Evolutionary conservation across 2,329 filamentous ascomycete genomes (phyloP), one percentile per base, ranked within the genome.

Genomic region (Zalaria sp.): DNA sequence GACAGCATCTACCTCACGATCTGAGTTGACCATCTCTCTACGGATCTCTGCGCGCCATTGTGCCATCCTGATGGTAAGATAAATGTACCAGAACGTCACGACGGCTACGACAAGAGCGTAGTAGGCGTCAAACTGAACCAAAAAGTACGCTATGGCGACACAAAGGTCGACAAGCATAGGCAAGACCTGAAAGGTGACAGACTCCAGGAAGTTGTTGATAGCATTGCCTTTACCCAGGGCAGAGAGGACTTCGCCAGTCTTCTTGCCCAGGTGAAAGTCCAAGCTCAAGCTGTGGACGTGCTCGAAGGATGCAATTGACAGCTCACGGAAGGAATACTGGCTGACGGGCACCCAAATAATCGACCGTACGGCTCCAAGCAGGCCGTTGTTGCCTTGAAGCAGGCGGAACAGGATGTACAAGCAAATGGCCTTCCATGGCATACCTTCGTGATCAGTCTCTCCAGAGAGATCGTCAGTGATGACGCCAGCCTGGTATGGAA

Each of bases 251-350:
- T 98, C 91, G 47, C 91, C 91, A 0, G 91, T 98, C 56, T 89
- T 85, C 65, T 98, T 98, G 40, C 86, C 87, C 3, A 96, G 74
- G 57, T 98, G 91, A 56, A 98, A 98, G 59, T 96, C 91, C 49
- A 96, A 72, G 60, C 88, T 95, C 29, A 98, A 77, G 39, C 82
- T 81, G 61, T 98, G 91, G 25, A 98, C 91, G 59, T 98, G 91
- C 64, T 96, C 89, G 57, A 98, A 98, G 7, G 89, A 86, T 10
- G 91, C 88, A 2, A 91, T 91, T 4, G 88, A 94, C 44, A 98
- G 72, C 49, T 91, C 86, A 55, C 86, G 81, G 63, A 95, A 98
- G 0, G 89, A 94, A 60, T 96, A 94, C 60, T 98, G 91, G 31
- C 88, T 86, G 43, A 98, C 87, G 0, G 91, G 89, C 39, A 98